Conservation (phyloP, 2,329 filamentous ascomycete species). For the Aspergillus niger region DNA sequence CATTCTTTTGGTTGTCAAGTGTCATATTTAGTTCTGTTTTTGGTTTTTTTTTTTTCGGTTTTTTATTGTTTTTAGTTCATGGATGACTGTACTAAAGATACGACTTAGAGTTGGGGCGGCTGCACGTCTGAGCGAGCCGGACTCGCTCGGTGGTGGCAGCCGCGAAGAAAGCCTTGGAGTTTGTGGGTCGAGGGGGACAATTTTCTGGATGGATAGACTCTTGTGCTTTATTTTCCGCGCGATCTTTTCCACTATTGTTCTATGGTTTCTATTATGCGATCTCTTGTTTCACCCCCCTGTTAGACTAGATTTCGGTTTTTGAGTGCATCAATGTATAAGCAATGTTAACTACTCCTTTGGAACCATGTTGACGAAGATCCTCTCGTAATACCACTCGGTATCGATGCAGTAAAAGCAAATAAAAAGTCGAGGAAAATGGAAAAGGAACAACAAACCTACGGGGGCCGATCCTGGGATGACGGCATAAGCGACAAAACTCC, state of each 20-base stretch:
- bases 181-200: conserved; percentile 11
- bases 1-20: background rate
- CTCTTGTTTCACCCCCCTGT: background rate
- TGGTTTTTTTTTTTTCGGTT: conserved; percentile 4
- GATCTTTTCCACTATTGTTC: background rate
- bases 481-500: background rate
- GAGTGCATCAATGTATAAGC: conserved; percentile 3
- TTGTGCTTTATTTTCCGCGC: background rate
- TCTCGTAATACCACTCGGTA: background rate
- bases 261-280: background rate
- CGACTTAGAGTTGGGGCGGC: conserved; percentile 15
- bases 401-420: background rate
- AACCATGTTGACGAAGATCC: background rate
- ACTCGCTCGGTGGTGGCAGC: conserved; percentile 13
- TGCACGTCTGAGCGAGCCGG: conserved; percentile 13
- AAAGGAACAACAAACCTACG: background rate
- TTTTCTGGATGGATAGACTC: background rate
- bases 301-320: conserved; percentile 7
- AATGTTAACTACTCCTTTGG: background rate
- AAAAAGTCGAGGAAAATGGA: background rate
- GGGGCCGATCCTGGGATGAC: background rate
- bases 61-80: background rate
- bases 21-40: conserved; percentile 12
- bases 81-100: conserved; percentile 7
- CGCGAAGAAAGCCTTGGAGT: conserved; percentile 16